Conservation (phyloP, 768 basidiomycete genomes). For the Mycena alexandri region DNA sequence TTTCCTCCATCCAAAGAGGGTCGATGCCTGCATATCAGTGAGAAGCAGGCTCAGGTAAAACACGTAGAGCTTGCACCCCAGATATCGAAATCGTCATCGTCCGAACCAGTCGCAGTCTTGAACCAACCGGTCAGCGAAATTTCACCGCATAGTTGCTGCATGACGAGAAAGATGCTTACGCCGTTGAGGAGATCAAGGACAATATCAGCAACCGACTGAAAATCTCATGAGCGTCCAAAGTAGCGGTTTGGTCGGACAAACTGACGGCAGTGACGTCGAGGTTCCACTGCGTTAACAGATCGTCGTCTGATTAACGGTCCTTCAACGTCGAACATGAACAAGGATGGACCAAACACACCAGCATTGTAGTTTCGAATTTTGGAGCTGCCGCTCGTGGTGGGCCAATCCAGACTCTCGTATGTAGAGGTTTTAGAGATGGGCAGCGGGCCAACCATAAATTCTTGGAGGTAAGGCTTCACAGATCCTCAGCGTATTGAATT, state of each 20-base stretch:
- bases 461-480: conserved; percentile 34
- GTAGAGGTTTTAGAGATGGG: conserved; percentile 36
- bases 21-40: conserved; percentile 29
- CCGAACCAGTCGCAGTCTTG: conserved; percentile 38
- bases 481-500: not conserved
- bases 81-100: conserved; percentile 40
- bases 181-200: conserved; percentile 41
- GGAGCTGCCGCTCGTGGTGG: conserved; percentile 38
- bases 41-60: not conserved
- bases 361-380: conserved; percentile 38
- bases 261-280: conserved; percentile 31
- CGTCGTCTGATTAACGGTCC: conserved; percentile 22
- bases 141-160: not conserved
- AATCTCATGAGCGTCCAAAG: not conserved
- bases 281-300: conserved; percentile 24
- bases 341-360: conserved; percentile 19
- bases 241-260: not conserved
- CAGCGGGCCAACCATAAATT: conserved; percentile 39
- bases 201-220: conserved; percentile 40
- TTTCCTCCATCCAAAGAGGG: conserved; percentile 38
- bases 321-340: not conserved
- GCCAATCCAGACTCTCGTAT: conserved; percentile 39
- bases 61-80: conserved; percentile 25
- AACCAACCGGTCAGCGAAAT: not conserved
- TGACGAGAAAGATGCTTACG: conserved; percentile 10